Base-by-base conservation (phyloP, 805 yeast genomes). In the Candida ortonii region DNA sequence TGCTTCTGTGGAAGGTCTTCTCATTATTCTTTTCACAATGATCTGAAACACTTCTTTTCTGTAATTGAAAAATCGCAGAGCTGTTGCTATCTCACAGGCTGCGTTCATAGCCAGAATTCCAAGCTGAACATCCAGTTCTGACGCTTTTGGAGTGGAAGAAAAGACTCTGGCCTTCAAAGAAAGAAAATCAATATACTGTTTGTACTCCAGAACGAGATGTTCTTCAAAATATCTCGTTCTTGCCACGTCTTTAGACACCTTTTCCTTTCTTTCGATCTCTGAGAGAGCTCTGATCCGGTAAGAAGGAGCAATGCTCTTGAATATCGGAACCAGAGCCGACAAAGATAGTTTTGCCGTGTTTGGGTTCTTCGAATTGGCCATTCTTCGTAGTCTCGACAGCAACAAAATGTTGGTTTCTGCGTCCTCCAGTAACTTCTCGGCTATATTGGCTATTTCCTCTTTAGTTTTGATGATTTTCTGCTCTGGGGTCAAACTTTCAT, bases 261-360 rank as follows among this genome's bases (percentile, higher is more conserved):
- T 85, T 50, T 87, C 96, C 41, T 76, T 73, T 57, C 77, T 78
- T 58, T 90, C 97, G 0, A 75, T 61, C 12, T 87, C 97, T 2
- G 87, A 71, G 33, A 93, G 67, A 2, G 94, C 83, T 55, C 96
- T 71, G 34, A 90, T 87, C 41, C 80, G 74, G 60, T 90, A 90
- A 6, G 93, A 81, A 2, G 98, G 98, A 1, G 93, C 79, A 29
- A 93, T 73, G 36, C 82, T 73, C 49, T 85, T 86, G 69, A 86
- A 86, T 3, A 87, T 84, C 0, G 94, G 86, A 3, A 87, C 81
- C 41, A 89, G 69, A 0, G 97, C 81, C 43, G 87, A 64, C 41
- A 88, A 64, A 1, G 96, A 73, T 34, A 88, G 67, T 58, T 84
- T 83, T 22, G 78, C 65, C 2, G 84, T 78, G 50, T 72, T 81